Evolutionary conservation across 2,329 filamentous ascomycete genomes (phyloP).

Genomic region (Arthrobotrys sphaeroides): DNA sequence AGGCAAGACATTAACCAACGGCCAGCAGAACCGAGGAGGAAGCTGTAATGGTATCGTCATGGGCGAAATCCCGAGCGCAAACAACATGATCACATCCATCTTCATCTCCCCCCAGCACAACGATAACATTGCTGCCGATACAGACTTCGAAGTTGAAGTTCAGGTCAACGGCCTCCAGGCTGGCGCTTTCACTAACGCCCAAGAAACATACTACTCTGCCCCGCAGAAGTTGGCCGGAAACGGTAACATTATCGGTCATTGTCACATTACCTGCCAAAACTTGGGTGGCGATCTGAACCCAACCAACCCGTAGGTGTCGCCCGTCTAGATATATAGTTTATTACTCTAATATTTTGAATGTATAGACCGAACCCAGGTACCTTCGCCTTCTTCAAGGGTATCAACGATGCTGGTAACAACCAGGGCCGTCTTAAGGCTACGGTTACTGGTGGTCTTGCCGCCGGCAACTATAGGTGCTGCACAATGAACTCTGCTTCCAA

Average conservation of each 20-base stretch:
- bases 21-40: constrained; percentile 64
- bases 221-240: constrained; percentile 65
- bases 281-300: constrained; percentile 61
- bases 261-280: constrained; percentile 67
- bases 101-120: constrained; percentile 64
- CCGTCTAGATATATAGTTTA: background rate
- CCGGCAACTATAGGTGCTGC: constrained; percentile 66
- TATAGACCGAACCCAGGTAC: constrained; percentile 58
- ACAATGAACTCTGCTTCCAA: constrained; percentile 66
- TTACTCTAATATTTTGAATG: background rate
- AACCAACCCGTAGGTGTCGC: constrained; percentile 59
- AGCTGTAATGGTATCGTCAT: constrained; percentile 71
- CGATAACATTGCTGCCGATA: constrained; percentile 61
- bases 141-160: constrained; percentile 65
- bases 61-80: constrained; percentile 66
- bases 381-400: constrained; percentile 70
- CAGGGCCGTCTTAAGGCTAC: constrained; percentile 63
- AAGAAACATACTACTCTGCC: constrained; percentile 67
- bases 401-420: constrained; percentile 66
- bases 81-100: constrained; percentile 68
- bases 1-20: constrained; percentile 68
- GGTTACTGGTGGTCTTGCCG: constrained; percentile 64
- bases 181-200: constrained; percentile 68
- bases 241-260: constrained; percentile 63
- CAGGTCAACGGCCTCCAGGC: constrained; percentile 66